Evolutionary conservation across 1,284 basidiomycete genomes (phyloP), one percentile per base, ranked within the genome.

Genomic region (Pyrrhoderma noxium): DNA sequence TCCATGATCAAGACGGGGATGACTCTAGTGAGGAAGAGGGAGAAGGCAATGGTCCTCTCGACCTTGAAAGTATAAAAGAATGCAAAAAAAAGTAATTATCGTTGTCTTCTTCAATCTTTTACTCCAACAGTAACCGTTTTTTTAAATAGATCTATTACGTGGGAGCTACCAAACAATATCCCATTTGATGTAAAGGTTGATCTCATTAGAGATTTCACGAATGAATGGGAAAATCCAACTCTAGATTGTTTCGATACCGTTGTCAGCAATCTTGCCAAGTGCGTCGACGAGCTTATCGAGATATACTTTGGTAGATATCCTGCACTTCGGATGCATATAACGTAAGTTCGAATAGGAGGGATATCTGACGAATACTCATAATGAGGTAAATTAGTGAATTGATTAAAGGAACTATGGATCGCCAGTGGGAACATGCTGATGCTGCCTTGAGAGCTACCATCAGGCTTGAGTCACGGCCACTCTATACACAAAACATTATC

Each of bases 401-500:
- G 5, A 42, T 61, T 18, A 47, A 23, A 22, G 51, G 41, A 5
- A 27, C 56, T 9, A 8, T 57, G 7, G 55, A 55, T 4, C 40
- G 23, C 3, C 47, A 40, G 11, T 45, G 45, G 36, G 19, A 35
- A 3, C 44, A 1, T 0, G 49, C 60, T 1, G 45, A 38, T 0
- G 2, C 25, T 2, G 53, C 58, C 9, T 37, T 69, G 16, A 51
- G 39, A 5, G 57, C 57, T 19, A 61, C 60, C 3, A 41, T 72
- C 14, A 45, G 35, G 4, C 47, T 64, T 1, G 71, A 72, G 54
- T 49, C 34, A 2, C 9, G 21, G 2, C 67, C 62, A 0, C 60
- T 54, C 38, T 66, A 62, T 36, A 67, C 69, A 7, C 62, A 70
- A 47, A 72, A 70, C 22, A 9, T 44, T 19, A 57, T 59, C 13